Base-by-base conservation (phyloP, 2,329 filamentous ascomycete genomes). In the Talaromyces rugulosus region DNA sequence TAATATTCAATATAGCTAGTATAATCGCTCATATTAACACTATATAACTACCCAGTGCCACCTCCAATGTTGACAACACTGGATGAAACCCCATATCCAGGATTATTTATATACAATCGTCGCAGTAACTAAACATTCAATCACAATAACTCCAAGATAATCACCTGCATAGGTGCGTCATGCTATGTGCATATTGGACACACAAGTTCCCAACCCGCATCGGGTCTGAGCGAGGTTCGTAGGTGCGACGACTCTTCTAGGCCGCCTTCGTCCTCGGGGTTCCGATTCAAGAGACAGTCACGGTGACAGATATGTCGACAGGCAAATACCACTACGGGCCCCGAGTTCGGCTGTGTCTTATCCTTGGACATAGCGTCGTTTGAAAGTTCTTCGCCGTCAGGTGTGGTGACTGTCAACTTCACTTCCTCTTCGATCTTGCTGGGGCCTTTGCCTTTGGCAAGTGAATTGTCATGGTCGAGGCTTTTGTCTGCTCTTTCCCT, bases 271-370 rank as follows among this genome's bases (percentile, higher is more conserved):
- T 30, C 44, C 55, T 44, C 50, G 30, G 62, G 50, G 63, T 63
- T 36, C 58, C 71, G 63, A 33, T 75, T 70, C 63, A 75, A 61
- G 59, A 82, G 66, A 69, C 80, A 82, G 42, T 70, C 71, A 28
- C 74, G 77, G 67, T 82, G 80, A 68, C 80, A 82, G 56, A 81
- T 63, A 70, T 82, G 80, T 59, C 80, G 74, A 68, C 80, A 82
- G 9, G 78, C 76, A 67, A 82, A 82, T 16, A 81, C 74, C 36
- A 82, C 72, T 30, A 79, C 68, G 0, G 79, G 72, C 54, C 67
- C 69, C 23, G 62, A 42, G 14, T 36, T 56, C 51, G 52, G 57
- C 53, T 12, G 33, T 33, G 23, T 40, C 56, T 30, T 30, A 23
- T 53, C 27, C 16, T 27, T 53, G 14, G 9, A 8, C 5, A 6